Conservation (phyloP, 2,329 filamentous ascomycete species). For the Fusarium coffeatum region DNA sequence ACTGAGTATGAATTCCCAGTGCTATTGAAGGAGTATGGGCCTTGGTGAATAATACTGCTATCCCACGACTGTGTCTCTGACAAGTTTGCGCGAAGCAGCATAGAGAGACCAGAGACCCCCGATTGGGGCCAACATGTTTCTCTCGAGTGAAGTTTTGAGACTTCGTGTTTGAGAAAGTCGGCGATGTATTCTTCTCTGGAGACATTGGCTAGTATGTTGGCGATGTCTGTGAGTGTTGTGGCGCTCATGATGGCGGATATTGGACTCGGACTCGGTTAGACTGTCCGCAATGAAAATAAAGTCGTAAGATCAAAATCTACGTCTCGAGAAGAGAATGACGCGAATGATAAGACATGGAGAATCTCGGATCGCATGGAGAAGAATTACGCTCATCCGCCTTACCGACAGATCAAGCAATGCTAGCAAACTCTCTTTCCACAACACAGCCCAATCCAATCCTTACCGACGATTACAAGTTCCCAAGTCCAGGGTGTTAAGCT, state of each 20-base stretch:
- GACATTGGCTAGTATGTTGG: not conserved
- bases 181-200: not conserved
- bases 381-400: not conserved
- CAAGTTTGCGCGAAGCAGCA: not conserved
- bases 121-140: conserved; percentile 19
- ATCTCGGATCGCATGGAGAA: not conserved
- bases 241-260: not conserved
- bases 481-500: not conserved
- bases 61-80: conserved; percentile 1
- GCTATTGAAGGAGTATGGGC: not conserved
- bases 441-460: not conserved
- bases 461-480: not conserved
- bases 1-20: conserved; percentile 3
- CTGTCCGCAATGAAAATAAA: no score
- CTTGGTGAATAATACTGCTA: not conserved
- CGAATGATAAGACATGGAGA: not conserved
- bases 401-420: not conserved
- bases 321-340: not conserved
- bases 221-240: not conserved
- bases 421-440: not conserved
- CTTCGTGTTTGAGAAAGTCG: conserved; percentile 12
- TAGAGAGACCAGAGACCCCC: conserved; percentile 1
- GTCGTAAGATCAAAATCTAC: not conserved
- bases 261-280: not conserved
- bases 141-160: not conserved